These are phyloP conservation scores for Astrocystis sublimbata DNA, from an alignment of 495 filamentous ascomycete genomes.

Conservation along the genomic window DNA sequence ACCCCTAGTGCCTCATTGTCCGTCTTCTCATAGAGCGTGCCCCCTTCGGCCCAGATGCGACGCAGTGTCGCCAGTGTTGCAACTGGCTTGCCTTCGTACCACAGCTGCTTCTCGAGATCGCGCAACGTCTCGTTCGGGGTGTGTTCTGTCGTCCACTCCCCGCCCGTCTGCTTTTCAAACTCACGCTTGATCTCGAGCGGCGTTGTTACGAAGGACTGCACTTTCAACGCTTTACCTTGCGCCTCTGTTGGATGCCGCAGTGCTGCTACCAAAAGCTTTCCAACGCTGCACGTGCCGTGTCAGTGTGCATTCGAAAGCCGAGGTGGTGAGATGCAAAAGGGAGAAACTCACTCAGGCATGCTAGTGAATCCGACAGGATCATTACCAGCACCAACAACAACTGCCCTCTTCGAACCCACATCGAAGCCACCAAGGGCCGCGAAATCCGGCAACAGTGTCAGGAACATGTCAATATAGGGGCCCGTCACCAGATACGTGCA, in stretches of 20 bases:
- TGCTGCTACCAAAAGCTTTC: slow-evolving; percentile 61
- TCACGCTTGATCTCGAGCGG: slow-evolving; percentile 62
- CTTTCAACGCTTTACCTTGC: slow-evolving; percentile 58
- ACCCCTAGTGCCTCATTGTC: slow-evolving; percentile 62
- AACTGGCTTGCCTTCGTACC: slow-evolving; percentile 52
- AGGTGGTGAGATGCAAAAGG: neutral
- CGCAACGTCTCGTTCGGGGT: slow-evolving; percentile 54
- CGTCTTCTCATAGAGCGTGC: slow-evolving; percentile 66
- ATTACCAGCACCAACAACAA: slow-evolving; percentile 58
- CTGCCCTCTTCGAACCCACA: slow-evolving; percentile 54
- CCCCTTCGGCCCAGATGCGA: slow-evolving; percentile 71
- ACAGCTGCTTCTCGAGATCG: slow-evolving; percentile 55
- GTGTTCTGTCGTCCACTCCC: slow-evolving; percentile 55
- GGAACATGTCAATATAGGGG: slow-evolving; percentile 67
- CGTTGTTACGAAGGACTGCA: slow-evolving; percentile 70
- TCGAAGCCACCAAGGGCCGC: slow-evolving; percentile 56
- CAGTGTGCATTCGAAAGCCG: slow-evolving; percentile 3
- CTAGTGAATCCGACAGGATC: slow-evolving; percentile 63
- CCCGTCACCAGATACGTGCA: slow-evolving; percentile 71
- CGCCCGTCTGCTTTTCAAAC: slow-evolving; percentile 64
- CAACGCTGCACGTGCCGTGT: slow-evolving; percentile 51
- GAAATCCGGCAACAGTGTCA: slow-evolving; percentile 41
- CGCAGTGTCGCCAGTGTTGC: slow-evolving; percentile 61
- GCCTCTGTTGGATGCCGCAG: slow-evolving; percentile 56
- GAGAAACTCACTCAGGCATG: slow-evolving; percentile 62